Conservation (phyloP, 2,329 filamentous ascomycete species). For the Colletotrichum tropicicola region DNA sequence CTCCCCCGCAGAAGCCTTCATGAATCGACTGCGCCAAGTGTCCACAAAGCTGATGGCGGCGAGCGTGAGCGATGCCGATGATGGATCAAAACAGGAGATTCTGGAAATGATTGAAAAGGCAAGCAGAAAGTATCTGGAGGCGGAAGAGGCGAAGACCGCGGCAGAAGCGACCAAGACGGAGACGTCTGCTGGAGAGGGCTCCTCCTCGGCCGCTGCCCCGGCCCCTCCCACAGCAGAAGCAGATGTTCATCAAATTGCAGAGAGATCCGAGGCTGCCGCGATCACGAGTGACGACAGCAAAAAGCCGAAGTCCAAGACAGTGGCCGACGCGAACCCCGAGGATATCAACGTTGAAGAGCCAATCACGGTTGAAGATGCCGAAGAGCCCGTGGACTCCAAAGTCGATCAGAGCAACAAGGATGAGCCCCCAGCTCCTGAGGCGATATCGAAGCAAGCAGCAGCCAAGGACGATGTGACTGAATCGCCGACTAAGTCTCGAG, state of each 20-base stretch:
- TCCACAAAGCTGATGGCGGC: slow-evolving; percentile 53
- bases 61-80: slow-evolving; percentile 39
- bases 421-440: background rate
- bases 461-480: slow-evolving; percentile 20
- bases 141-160: slow-evolving; percentile 39
- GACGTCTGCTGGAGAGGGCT: background rate
- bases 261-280: background rate
- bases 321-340: slow-evolving; percentile 43
- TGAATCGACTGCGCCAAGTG: slow-evolving; percentile 49
- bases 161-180: background rate
- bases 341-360: slow-evolving; percentile 60
- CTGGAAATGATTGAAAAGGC: slow-evolving; percentile 61
- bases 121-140: slow-evolving; percentile 58
- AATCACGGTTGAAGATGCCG: slow-evolving; percentile 32
- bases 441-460: slow-evolving; percentile 7
- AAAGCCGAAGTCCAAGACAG: background rate
- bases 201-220: background rate
- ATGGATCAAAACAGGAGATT: slow-evolving; percentile 52
- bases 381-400: slow-evolving; percentile 35
- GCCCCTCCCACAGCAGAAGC: background rate
- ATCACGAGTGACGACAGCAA: background rate
- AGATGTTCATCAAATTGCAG: background rate
- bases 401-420: background rate
- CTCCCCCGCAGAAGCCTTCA: slow-evolving; percentile 41
- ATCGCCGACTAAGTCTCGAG: slow-evolving; percentile 7